Percentiles rank a stretch among this genome's conserved stretches.
Conservation (phyloP, 371 early-diverging fungal genomes). For the Chytridiales sp. region DNA sequence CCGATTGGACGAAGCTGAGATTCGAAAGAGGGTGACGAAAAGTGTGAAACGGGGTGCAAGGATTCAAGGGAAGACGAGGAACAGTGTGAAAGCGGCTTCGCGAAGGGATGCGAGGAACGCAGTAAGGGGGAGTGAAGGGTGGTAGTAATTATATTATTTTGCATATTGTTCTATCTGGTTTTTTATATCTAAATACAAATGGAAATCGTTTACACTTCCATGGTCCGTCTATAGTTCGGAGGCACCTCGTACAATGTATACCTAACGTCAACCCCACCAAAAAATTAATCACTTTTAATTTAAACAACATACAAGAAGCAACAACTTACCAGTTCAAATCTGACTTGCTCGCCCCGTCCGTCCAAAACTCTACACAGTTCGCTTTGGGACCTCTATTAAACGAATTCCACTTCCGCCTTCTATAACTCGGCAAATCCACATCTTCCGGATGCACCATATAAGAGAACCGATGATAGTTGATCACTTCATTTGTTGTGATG, state of each 20-base stretch:
- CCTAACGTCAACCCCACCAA: neutral
- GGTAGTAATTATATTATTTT: neutral
- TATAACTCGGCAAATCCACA: conserved; percentile 33
- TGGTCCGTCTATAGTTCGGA: too few relatives aligned
- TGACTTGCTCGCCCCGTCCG: conserved; percentile 36
- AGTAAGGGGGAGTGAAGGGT: conserved; percentile 18
- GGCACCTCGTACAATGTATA: neutral
- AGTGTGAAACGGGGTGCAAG: conserved; percentile 16
- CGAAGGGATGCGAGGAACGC: conserved; percentile 21
- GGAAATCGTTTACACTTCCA: too few relatives aligned
- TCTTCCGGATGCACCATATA: conserved; percentile 48
- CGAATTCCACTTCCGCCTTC: conserved; percentile 39
- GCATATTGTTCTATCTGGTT: too few relatives aligned
- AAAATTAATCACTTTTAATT: neutral
- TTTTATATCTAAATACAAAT: too few relatives aligned
- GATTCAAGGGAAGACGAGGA: conserved; percentile 18
- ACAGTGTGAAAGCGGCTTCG: conserved; percentile 21
- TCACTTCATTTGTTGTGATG: conserved; percentile 88
- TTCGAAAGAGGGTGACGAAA: conserved; percentile 28
- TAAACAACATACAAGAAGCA: neutral
- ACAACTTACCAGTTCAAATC: neutral
- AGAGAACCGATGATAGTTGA: conserved; percentile 57
- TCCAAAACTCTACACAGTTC: conserved; percentile 85
- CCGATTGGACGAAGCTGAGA: conserved; percentile 30
- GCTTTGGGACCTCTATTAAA: conserved; percentile 68